Percentiles rank a stretch among this genome's conserved stretches.
These are phyloP conservation scores for Colletotrichum echinochloae DNA, from an alignment of 2,329 filamentous ascomycete genomes.

Conservation along the genomic window DNA sequence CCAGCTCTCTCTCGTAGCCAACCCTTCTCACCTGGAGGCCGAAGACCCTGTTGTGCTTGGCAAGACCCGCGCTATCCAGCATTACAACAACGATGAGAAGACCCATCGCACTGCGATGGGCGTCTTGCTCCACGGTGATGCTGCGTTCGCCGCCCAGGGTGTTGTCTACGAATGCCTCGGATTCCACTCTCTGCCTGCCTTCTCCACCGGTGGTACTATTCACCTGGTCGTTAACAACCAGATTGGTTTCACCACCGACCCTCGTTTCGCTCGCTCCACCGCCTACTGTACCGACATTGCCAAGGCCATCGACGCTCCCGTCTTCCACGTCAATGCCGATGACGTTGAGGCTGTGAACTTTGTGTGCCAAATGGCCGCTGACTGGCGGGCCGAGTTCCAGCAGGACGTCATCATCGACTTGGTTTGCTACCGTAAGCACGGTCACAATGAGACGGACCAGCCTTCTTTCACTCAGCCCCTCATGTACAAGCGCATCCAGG, in stretches of 20 bases:
- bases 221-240: constrained; percentile 99
- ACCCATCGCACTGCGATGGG: constrained; percentile 92
- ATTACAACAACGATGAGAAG: constrained; percentile 98
- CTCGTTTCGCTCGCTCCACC: constrained; percentile 95
- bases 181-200: constrained; percentile 94
- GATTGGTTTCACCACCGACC: constrained; percentile 99
- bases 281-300: constrained; percentile 99
- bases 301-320: constrained; percentile 97
- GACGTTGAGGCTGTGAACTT: constrained; percentile 99
- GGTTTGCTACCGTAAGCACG: constrained; percentile 98
- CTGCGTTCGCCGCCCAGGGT: constrained; percentile 95
- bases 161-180: constrained; percentile 98
- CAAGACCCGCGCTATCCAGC: constrained; percentile 97
- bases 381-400: constrained; percentile 99
- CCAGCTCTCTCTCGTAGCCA: constrained; percentile 98
- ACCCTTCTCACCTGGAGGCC: constrained; percentile 97
- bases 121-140: constrained; percentile 95
- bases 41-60: constrained; percentile 98
- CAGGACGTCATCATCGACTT: constrained; percentile 98
- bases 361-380: constrained; percentile 94
- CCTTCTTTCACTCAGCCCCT: constrained; percentile 99
- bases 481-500: constrained; percentile 98
- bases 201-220: constrained; percentile 96
- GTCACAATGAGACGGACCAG: constrained; percentile 99
- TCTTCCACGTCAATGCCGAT: constrained; percentile 99